Evolutionary conservation across 257 asterid species (phyloP).

Genomic region (Sherardia arvensis): DNA sequence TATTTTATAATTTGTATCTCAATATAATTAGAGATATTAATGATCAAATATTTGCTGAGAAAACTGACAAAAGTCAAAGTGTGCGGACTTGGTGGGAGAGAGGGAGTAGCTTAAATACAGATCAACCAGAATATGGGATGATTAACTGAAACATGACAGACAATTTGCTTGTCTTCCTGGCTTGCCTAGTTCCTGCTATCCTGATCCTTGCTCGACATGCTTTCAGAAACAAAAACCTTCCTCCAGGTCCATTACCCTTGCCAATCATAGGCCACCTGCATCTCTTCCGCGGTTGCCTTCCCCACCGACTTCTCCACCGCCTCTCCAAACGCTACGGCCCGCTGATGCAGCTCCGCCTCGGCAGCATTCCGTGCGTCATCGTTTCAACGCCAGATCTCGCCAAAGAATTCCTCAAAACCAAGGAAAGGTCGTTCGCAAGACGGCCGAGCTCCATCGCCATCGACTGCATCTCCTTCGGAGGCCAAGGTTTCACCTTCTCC

Average conservation of each 20-base stretch:
- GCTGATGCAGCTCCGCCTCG: constrained; percentile 42
- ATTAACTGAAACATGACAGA: too few species aligned
- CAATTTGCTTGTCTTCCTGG: too few species aligned
- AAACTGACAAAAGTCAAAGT: too few species aligned
- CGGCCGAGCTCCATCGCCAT: constrained; percentile 39
- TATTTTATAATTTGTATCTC: too few species aligned
- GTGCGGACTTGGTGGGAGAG: too few species aligned
- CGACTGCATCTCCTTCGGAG: constrained; percentile 56
- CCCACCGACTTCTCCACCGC: constrained; percentile 63
- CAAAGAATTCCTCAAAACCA: constrained; percentile 48
- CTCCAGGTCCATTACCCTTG: constrained; percentile 50
- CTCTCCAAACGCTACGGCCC: constrained; percentile 47
- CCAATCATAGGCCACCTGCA: constrained; percentile 77
- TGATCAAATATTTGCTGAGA: too few species aligned
- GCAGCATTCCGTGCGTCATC: constrained; percentile 51
- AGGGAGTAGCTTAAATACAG: too few species aligned
- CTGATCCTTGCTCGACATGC: too few species aligned
- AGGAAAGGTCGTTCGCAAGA: constrained; percentile 37
- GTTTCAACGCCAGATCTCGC: constrained; percentile 58
- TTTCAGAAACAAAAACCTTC: constrained; percentile 33
- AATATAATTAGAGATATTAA: too few species aligned
- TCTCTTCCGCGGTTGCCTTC: constrained; percentile 56
- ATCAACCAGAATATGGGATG: too few species aligned
- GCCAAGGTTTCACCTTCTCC: constrained; percentile 58
- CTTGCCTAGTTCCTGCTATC: too few species aligned